Evolutionary conservation across 345 rosid species (phyloP), one percentile per base, ranked within the genome.

Genomic region (Moricandia moricandioides): DNA sequence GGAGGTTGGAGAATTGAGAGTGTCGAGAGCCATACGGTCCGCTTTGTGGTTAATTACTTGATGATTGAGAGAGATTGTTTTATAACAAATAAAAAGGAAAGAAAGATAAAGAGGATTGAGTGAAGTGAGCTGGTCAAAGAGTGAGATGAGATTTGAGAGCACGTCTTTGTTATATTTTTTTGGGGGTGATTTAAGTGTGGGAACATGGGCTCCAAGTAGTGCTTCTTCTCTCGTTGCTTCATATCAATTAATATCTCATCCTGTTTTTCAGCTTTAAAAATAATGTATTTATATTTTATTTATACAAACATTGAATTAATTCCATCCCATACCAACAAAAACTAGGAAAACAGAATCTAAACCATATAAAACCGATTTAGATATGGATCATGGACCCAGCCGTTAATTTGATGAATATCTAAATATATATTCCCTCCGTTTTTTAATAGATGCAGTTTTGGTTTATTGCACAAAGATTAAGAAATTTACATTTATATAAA

Each of bases 1-100:
- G 18, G 87, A 82, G 72, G 86, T 82, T 8, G 76, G 82, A 34
- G 82, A 79, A 47, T 81, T 78, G 47, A 86, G 82, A 72, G 88
- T 85, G 47, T 86, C 90, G 21, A 86, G 81, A 57, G 88, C 90
- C 90, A 86, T 86, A 13, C 34, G 54, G 17, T 58, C 29, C 12
- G 35, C 29, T 40, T 12, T 40, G 47, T 29, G 31, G 31, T 29
- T 21, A 21, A 9, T 40, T 45, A 45, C 51, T 45, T 45, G 39
- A 40, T 62, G 72, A 58, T 72, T 64, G 71, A 60, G 73, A 72
- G 63, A 65, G 55, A 49, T 60, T 26, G 30, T 35, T 17, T 12
- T 52, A 17, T 12, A 45, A 45, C 17, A 45, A 45, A 13, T 45
- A 5, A 33, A 51, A 59, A 37, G 37, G 39, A 40, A 45, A 45